Evolutionary conservation across 495 filamentous ascomycete species (phyloP), one percentile per base, ranked within the genome.

Genomic region (Lepidopterella palustris): DNA sequence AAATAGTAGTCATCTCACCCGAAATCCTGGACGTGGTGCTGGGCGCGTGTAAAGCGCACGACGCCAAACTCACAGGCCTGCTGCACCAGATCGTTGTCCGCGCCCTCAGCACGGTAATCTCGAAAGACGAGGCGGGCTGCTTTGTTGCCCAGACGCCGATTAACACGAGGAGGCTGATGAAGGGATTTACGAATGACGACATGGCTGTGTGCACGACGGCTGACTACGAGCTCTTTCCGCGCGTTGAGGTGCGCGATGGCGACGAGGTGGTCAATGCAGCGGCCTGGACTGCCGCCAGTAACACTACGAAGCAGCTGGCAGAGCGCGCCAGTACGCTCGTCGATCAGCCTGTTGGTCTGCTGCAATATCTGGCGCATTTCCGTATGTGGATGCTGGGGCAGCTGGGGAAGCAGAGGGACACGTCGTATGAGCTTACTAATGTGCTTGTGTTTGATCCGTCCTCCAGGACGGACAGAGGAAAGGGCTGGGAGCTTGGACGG

Each of bases 361-460:
- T 62, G 54, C 45, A 57, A 31, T 62, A 62, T 29, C 15, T 62
- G 25, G 49, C 45, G 5, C 40, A 62, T 39, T 29, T 62, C 24
- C 60, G 60, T n/a, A 45, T 45, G 26, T 62, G 60, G 60, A 24
- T 45, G 45, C 8, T 53, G n/a, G 28, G 49, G 24, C 48, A 53
- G 10, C 25, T 48, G 1, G 27, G 42, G 0, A 57, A 62, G 32
- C 53, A 55, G 11, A 31, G 53, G 13, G 45, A 62, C 4, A 13
- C 20, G 21, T 51, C 53, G 11, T 62, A 57, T 23, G 60, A 58
- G 24, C 5, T 62, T 13, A 62, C 53, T 31, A 62, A 62, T 57
- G 24, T 58, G 1, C 45, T 55, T 5, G 54, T 24, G 1, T 53
- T 62, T 27, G 54, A 62, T 24, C 45, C 47, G 1, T 8, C 1